phyloP scores from a whole-genome alignment of 116 monocot species.

The Posidonia oceanica region DNA sequence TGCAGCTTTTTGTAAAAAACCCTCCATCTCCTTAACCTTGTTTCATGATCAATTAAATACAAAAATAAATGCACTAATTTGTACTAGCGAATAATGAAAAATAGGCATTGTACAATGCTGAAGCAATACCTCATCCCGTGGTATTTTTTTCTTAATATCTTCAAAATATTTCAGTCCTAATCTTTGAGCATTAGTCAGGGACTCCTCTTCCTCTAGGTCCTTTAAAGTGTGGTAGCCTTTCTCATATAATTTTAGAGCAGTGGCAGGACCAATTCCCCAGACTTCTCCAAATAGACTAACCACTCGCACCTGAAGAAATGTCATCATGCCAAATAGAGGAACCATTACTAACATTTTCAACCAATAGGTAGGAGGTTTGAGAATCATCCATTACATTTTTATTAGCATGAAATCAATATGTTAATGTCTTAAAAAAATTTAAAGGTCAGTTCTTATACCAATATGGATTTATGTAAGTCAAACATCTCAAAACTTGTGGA shows the following conservation, averaged over 20 bases:
- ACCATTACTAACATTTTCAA: background rate
- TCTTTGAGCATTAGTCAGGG: constrained; percentile 61
- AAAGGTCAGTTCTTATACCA: too few species aligned
- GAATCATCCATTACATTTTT: too few species aligned
- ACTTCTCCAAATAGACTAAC: constrained; percentile 85
- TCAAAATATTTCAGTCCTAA: constrained; percentile 70
- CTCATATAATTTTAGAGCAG: constrained; percentile 91
- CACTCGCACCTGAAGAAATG: constrained; percentile 50
- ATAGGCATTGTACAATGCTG: background rate
- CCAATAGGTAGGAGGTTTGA: too few species aligned
- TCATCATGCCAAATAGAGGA: background rate
- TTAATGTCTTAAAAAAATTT: too few species aligned
- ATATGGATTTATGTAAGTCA: too few species aligned
- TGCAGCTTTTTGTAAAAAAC: constrained; percentile 61
- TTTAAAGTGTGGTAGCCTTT: constrained; percentile 76
- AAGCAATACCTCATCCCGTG: constrained; percentile 56
- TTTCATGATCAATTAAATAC: background rate
- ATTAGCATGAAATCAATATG: too few species aligned
- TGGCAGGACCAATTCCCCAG: constrained; percentile 98
- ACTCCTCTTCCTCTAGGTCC: constrained; percentile 68
- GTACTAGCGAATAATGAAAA: background rate
- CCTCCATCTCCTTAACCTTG: constrained; percentile 88
- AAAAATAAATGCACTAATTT: constrained; percentile 1
- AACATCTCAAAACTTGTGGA: too few species aligned
- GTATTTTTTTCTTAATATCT: constrained; percentile 80